Conservation (phyloP, 2,329 filamentous ascomycete genomes). For the Dothidotthia symphoricarpi region DNA sequence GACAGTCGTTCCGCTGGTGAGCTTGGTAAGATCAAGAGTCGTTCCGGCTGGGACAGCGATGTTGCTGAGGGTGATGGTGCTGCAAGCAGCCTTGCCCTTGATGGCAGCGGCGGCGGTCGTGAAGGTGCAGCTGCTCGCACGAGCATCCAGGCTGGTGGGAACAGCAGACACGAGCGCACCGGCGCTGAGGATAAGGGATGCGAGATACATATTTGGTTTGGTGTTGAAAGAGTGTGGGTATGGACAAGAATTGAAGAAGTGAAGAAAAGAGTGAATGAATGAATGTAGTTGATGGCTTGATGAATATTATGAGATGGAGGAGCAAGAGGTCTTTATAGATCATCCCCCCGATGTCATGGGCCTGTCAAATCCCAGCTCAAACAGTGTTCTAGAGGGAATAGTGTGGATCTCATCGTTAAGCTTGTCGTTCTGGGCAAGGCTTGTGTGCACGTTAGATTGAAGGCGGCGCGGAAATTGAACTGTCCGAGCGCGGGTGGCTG, state of each 20-base stretch:
- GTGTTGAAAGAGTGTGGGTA: not conserved
- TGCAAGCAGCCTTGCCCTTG: slow-evolving; percentile 53
- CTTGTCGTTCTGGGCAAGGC: slow-evolving; percentile 31
- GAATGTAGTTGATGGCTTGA: slow-evolving; percentile 12
- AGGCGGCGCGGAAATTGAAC: slow-evolving; percentile 17
- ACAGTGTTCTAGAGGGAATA: slow-evolving; percentile 2
- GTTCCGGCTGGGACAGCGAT: slow-evolving; percentile 58
- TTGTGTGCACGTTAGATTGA: slow-evolving; percentile 26
- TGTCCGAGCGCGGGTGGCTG: slow-evolving; percentile 10
- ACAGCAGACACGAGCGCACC: slow-evolving; percentile 32
- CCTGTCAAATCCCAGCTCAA: not conserved
- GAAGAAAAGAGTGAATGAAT: slow-evolving; percentile 7
- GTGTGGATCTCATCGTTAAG: slow-evolving; percentile 10
- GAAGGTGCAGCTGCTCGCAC: slow-evolving; percentile 54
- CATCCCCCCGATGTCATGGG: too few relatives aligned
- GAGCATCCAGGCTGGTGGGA: slow-evolving; percentile 29
- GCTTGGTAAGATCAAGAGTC: slow-evolving; percentile 58
- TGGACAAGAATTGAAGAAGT: slow-evolving; percentile 5
- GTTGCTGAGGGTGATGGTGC: slow-evolving; percentile 54
- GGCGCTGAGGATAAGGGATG: slow-evolving; percentile 26
- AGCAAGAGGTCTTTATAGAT: slow-evolving; percentile 16
- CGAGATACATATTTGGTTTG: not conserved
- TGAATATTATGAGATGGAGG: slow-evolving; percentile 3
- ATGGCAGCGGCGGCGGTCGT: slow-evolving; percentile 51
- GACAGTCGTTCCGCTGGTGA: slow-evolving; percentile 54